These are phyloP conservation scores for Metarhizium sp. DNA, from an alignment of 2,329 filamentous ascomycete genomes.

Conservation along the genomic window DNA sequence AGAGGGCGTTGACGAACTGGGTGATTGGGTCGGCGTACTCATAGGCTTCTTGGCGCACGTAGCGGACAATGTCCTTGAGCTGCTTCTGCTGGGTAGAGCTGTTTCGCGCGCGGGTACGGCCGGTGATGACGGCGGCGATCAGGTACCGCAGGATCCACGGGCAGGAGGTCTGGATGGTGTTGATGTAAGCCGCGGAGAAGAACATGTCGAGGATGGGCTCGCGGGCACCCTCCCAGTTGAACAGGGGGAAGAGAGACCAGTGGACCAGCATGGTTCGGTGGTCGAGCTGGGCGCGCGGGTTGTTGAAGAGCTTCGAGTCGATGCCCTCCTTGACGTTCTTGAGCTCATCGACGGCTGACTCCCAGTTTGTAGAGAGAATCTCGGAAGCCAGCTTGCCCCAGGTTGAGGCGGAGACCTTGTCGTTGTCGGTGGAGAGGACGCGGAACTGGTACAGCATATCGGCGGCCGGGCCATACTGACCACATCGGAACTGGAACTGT, in stretches of 20 bases:
- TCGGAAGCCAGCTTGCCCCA: constrained; percentile 98
- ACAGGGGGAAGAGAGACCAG: constrained; percentile 98
- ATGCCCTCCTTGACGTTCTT: constrained; percentile 86
- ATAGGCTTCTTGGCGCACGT: constrained; percentile 94
- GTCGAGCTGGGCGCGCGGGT: constrained; percentile 87
- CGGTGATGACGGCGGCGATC: constrained; percentile 88
- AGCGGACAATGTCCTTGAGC: constrained; percentile 91
- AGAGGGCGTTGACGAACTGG: constrained; percentile 91
- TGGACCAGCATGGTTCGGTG: constrained; percentile 96
- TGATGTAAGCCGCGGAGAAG: constrained; percentile 96
- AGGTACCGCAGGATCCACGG: constrained; percentile 96
- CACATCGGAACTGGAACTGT: constrained; percentile 96
- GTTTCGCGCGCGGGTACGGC: constrained; percentile 73
- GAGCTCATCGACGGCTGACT: constrained; percentile 82
- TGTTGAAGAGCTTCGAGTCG: constrained; percentile 91
- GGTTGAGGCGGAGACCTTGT: constrained; percentile 89
- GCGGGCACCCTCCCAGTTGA: constrained; percentile 89
- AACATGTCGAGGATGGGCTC: constrained; percentile 91
- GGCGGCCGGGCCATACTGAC: constrained; percentile 81
- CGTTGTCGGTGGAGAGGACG: constrained; percentile 94
- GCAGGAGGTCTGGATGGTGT: constrained; percentile 97
- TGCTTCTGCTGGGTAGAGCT: constrained; percentile 91
- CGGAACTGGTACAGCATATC: constrained; percentile 97
- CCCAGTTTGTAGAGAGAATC: constrained; percentile 93
- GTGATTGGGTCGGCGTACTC: constrained; percentile 96